Percentiles rank a stretch among this genome's conserved stretches.
Conservation (phyloP, 768 basidiomycete genomes). For the Suillus variegatus region DNA sequence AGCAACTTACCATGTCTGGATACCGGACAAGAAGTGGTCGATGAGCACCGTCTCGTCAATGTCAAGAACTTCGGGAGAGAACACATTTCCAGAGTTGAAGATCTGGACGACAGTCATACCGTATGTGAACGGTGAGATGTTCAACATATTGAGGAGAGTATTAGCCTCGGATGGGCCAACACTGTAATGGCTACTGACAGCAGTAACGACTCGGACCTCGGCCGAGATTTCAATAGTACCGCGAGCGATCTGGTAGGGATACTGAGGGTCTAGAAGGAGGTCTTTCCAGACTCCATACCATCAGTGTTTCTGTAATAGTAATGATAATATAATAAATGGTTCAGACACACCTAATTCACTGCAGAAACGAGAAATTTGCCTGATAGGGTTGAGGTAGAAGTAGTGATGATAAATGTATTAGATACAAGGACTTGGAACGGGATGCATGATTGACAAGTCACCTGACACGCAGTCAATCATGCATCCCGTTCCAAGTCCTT, state of each 20-base stretch:
- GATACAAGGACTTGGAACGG: no score
- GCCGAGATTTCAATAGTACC: conserved; percentile 99
- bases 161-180: conserved; percentile 93
- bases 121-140: conserved; percentile 99
- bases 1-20: conserved; percentile 82
- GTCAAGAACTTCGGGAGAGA: conserved; percentile 89
- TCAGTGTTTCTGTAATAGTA: conserved; percentile 64
- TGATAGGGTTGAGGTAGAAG: no score
- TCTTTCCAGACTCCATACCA: conserved; percentile 99
- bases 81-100: conserved; percentile 91
- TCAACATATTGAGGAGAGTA: conserved; percentile 98
- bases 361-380: no score
- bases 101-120: conserved; percentile 99
- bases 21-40: conserved; percentile 87
- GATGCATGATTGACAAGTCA: no score
- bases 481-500: no score
- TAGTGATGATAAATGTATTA: no score
- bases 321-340: no score
- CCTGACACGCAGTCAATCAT: no score
- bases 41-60: conserved; percentile 90
- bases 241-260: conserved; percentile 99
- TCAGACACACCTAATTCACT: no score
- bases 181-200: conserved; percentile 63
- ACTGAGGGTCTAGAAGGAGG: conserved; percentile 99
- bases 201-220: conserved; percentile 93